phyloP scores from a whole-genome alignment of 2,329 filamentous ascomycete species.

The Lanzia echinophila region DNA sequence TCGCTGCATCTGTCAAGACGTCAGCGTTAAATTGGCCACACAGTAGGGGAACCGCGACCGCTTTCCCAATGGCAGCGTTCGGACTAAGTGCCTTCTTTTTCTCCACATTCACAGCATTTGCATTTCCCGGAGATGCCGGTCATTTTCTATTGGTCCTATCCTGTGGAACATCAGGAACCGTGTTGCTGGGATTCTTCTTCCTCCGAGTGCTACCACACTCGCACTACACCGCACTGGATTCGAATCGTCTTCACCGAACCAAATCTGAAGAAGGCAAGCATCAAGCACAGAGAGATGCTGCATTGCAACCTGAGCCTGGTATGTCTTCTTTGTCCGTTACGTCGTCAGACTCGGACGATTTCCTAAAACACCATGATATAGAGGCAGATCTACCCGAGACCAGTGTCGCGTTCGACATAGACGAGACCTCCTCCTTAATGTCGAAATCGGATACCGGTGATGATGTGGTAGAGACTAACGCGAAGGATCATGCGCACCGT shows the following conservation, averaged over 20 bases:
- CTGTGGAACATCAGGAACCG: conserved; percentile 69
- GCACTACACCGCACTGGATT: conserved; percentile 36
- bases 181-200: conserved; percentile 76
- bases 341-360: conserved; percentile 25
- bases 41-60: conserved; percentile 87
- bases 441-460: conserved; percentile 46
- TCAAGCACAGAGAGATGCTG: conserved; percentile 33
- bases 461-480: conserved; percentile 42
- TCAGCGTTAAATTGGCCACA: conserved; percentile 88
- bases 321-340: conserved; percentile 41
- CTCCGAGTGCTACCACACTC: conserved; percentile 63
- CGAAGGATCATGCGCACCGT: conserved; percentile 68
- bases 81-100: conserved; percentile 97
- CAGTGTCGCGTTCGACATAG: conserved; percentile 37
- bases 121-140: conserved; percentile 78
- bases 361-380: conserved; percentile 28
- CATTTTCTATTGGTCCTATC: conserved; percentile 75
- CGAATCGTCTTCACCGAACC: conserved; percentile 36
- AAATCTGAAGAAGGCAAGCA: conserved; percentile 39
- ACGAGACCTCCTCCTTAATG: conserved; percentile 78
- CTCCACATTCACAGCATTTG: conserved; percentile 66
- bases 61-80: conserved; percentile 87
- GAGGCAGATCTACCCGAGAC: conserved; percentile 24
- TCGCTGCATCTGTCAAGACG: conserved; percentile 76
- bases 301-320: conserved; percentile 54